These are phyloP conservation scores for Fusarium beomiforme DNA, from an alignment of 2,329 filamentous ascomycete species.

Conservation along the genomic window DNA sequence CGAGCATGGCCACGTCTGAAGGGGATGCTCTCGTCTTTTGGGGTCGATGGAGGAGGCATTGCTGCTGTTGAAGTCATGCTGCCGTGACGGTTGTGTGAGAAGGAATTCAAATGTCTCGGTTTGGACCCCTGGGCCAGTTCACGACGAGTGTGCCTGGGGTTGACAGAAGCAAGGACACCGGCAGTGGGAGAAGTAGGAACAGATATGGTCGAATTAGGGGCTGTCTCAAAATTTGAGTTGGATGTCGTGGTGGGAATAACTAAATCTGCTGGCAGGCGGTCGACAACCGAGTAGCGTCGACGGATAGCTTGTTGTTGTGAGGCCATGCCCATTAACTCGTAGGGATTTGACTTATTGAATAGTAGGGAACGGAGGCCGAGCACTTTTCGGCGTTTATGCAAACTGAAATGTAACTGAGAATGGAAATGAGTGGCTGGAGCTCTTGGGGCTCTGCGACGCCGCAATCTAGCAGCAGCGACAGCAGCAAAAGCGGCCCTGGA, in stretches of 20 bases:
- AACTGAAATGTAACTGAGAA: conserved; percentile 20
- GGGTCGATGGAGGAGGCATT: conserved; percentile 52
- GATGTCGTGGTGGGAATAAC: conserved; percentile 36
- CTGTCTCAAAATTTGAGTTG: conserved; percentile 29
- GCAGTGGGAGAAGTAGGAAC: conserved; percentile 12
- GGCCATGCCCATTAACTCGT: conserved; percentile 46
- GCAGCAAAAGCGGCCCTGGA: conserved; percentile 54
- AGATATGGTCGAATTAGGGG: conserved; percentile 15
- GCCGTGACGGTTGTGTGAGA: conserved; percentile 26
- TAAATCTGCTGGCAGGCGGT: conserved; percentile 46
- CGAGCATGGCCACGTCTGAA: conserved; percentile 57
- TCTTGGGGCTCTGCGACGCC: conserved; percentile 51
- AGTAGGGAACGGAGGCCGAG: conserved; percentile 47
- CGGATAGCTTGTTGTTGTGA: conserved; percentile 51
- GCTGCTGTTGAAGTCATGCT: conserved; percentile 33
- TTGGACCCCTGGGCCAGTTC: conserved; percentile 23
- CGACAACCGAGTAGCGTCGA: conserved; percentile 53
- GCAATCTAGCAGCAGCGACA: conserved; percentile 53
- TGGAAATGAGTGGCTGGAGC: conserved; percentile 48
- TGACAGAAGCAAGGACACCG: conserved; percentile 14
- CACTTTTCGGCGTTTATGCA: conserved; percentile 48
- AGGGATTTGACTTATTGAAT: conserved; percentile 38
- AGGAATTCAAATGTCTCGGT: conserved; percentile 17
- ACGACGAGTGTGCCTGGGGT: conserved; percentile 22
- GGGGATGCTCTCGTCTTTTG: conserved; percentile 52